Base-by-base conservation (phyloP, 1,284 basidiomycete genomes). In the Sutorius eximius region DNA sequence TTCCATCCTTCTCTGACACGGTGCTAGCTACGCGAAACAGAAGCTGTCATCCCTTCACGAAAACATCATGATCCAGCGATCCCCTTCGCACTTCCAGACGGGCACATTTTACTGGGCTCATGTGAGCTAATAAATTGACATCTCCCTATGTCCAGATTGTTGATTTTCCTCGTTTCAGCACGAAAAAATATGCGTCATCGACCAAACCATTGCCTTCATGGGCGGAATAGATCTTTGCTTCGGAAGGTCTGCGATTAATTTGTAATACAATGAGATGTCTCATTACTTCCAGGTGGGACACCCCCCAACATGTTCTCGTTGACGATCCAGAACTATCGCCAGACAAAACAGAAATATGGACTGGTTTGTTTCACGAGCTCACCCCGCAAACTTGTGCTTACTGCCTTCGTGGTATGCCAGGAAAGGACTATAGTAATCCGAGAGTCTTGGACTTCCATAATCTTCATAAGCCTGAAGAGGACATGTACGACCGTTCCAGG, bases 21-120 rank as follows among this genome's bases (percentile, higher is more conserved):
- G 58, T 44, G 11, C 56, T 65, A 91, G 89, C 66, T 98, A 98
- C 69, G 82, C 95, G 40, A 99, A 99, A 70, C 88, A 91, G 65
- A 84, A 83, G n/a, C 73, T 99, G n/a, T 83, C 83, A 20, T 81
- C 80, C 1, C 75, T 99, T 34, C 95, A 98, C 68, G 87, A 87
- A 10, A 98, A 99, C 71, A 92, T 99, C 57, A 89, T 95, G 82
- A 87, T 99, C 3, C 97, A 99, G 71, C 86, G 97, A 38, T 98
- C 95, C 13, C 97, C 97, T 0, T 96, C 93, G 5, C 96, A 99
- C 73, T 95, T 98, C 71, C 91, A 95, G 67, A 98, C 95, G 0
- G 95, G 96, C 4, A 98, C 95, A 0, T 94, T 98, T 71, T 97
- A 97, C 70, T 99, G 96, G 96, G 94, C 94, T 32, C 95, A 97